These are phyloP conservation scores for Rhodosporidiobolus odoratus DNA, from an alignment of 768 basidiomycete genomes.

Conservation along the genomic window DNA sequence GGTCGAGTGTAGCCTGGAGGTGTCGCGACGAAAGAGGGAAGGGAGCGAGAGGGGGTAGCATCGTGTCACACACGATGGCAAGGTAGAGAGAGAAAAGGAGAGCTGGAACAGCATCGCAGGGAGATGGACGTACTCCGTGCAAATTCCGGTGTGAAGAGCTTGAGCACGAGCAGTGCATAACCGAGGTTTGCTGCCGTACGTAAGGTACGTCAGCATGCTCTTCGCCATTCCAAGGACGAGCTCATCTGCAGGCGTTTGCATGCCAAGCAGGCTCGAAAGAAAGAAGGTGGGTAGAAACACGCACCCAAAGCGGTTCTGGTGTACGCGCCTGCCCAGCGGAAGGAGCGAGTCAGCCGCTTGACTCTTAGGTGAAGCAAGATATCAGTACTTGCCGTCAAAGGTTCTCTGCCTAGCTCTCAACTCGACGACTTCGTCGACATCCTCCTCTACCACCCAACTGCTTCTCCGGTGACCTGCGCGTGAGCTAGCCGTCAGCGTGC, in stretches of 20 bases:
- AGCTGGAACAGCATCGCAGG: no score
- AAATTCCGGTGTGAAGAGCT: conserved; percentile 72
- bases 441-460: not conserved
- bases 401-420: conserved; percentile 1
- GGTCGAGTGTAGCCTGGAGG: no score
- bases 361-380: not conserved
- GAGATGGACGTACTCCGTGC: conserved; percentile 57
- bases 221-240: not conserved
- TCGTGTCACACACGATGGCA: no score
- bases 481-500: not conserved
- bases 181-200: conserved; percentile 54
- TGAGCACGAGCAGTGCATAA: conserved; percentile 66
- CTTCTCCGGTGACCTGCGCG: not conserved
- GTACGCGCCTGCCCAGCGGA: conserved; percentile 57
- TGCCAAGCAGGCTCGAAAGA: not conserved
- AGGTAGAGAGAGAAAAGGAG: not conserved
- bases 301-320: conserved; percentile 63
- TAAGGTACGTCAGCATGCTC: not conserved
- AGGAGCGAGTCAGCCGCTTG: not conserved
- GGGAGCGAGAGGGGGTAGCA: no score
- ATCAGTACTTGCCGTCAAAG: not conserved
- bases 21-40: not conserved
- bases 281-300: not conserved
- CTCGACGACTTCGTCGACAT: not conserved
- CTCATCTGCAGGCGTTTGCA: no score